These are phyloP conservation scores for Phtheirospermum japonicum DNA, from an alignment of 257 asterid genomes.

Conservation along the genomic window DNA sequence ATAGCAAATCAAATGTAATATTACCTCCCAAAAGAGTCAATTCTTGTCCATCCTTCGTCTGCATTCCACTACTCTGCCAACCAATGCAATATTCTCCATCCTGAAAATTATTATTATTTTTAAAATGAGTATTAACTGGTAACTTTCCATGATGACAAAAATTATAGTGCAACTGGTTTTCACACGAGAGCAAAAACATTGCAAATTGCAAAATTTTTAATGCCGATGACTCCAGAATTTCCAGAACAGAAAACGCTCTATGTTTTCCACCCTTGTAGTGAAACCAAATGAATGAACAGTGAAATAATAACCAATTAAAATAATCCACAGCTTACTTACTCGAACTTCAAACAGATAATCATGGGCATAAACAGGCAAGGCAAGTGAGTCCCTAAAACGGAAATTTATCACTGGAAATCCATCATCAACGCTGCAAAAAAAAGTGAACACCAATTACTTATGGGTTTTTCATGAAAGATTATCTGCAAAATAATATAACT, in stretches of 20 bases:
- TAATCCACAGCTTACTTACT: constrained; percentile 58
- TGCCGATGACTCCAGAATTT: background rate
- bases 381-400: constrained; percentile 42
- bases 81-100: constrained; percentile 73
- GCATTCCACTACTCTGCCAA: constrained; percentile 69
- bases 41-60: constrained; percentile 47
- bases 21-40: constrained; percentile 77
- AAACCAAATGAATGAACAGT: constrained; percentile 9
- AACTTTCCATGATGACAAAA: background rate
- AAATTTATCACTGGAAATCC: constrained; percentile 65
- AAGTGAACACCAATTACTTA: constrained; percentile 23
- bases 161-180: background rate
- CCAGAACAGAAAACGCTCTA: background rate
- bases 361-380: constrained; percentile 55
- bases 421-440: constrained; percentile 52
- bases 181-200: background rate
- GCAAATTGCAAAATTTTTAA: background rate
- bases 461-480: constrained; percentile 4
- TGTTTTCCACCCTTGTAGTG: constrained; percentile 4
- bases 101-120: constrained; percentile 35
- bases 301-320: constrained; percentile 14
- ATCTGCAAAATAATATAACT: constrained; percentile 13
- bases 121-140: constrained; percentile 3
- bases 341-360: constrained; percentile 54
- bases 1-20: background rate